phyloP scores from a whole-genome alignment of 2,329 filamentous ascomycete species.

The Chrysoporthe puriensis region DNA sequence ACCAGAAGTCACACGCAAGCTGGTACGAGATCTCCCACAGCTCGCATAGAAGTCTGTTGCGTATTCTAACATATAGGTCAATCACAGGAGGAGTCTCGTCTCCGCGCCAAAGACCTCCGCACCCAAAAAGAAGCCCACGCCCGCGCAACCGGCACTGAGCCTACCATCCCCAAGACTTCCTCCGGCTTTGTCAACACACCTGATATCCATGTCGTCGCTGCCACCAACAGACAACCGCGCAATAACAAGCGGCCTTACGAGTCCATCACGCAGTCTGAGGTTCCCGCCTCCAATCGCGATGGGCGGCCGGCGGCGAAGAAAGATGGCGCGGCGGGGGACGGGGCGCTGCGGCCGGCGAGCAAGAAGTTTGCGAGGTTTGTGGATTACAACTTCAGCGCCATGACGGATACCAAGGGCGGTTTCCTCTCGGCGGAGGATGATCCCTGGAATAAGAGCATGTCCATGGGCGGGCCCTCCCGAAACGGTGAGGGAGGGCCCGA shows the following conservation, averaged over 20 bases:
- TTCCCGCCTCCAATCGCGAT: conserved; percentile 69
- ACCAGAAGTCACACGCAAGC: conserved; percentile 52
- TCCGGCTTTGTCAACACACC: conserved; percentile 75
- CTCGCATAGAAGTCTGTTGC: conserved; percentile 5
- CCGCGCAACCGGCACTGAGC: conserved; percentile 47
- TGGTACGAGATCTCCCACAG: conserved; percentile 15
- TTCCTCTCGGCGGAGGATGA: conserved; percentile 93
- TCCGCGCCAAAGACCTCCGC: conserved; percentile 85
- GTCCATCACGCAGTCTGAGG: conserved; percentile 58
- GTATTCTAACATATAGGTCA: conserved; percentile 11
- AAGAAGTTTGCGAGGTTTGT: conserved; percentile 92
- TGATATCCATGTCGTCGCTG: conserved; percentile 57
- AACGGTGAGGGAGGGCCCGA: conserved; percentile 35
- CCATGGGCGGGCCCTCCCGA: conserved; percentile 52
- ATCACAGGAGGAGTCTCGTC: conserved; percentile 77
- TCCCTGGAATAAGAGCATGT: conserved; percentile 79
- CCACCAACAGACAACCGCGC: neutral
- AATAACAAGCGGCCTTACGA: conserved; percentile 69
- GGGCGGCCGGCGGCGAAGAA: conserved; percentile 56
- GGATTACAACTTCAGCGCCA: conserved; percentile 96
- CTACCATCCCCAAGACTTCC: conserved; percentile 52
- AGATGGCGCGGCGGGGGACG: conserved; percentile 33
- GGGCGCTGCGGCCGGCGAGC: conserved; percentile 67
- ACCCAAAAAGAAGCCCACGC: conserved; percentile 71
- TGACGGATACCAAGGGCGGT: conserved; percentile 97